Base-by-base conservation (phyloP, 345 rosid species). In the Ceriops tagal region DNA sequence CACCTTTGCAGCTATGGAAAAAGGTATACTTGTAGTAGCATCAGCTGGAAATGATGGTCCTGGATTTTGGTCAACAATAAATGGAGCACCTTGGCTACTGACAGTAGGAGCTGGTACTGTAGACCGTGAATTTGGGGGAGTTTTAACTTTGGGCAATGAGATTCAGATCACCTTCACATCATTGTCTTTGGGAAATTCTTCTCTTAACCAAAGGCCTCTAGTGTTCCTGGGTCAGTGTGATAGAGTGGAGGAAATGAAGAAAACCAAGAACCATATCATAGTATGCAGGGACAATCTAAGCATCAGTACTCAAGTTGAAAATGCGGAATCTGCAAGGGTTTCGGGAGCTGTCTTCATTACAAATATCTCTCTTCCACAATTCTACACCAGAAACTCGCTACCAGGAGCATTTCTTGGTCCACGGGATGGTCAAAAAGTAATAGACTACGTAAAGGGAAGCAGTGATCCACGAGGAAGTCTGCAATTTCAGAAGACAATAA, bases 1-100 rank as follows among this genome's bases (percentile, higher is more conserved):
- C 6, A 62, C 85, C 58, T 79, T 84, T 68, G 80, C 85, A 1
- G 82, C 85, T 3, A 61, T 71, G 55, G 67, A 77, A 39, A 79
- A 62, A 66, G 79, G 79, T 20, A 59, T 84, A 51, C 58, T 77
- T 43, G 88, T 84, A 3, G 80, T 64, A 57, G 82, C 88, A 68
- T 77, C 85, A 5, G 85, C 88, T 9, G 88, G 85, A 67, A 84
- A 84, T 35, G 77, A 73, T 9, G 87, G 87, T 0, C 78, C 85
- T 6, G 2, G 1, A 1, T 74, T 57, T 22, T 68, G 74, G 69
- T 66, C 73, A 3, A 20, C 72, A 64, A 64, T 72, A 30, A 84
- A 84, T 52, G 87, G 87, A 2, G 82, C 83, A 0, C 87, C 81
- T 1, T 84, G 87, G 87, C 24, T 77, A 28, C 24, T 70, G 35